Conservation (phyloP, 2,329 filamentous ascomycete genomes). For the Fusarium sp. region DNA sequence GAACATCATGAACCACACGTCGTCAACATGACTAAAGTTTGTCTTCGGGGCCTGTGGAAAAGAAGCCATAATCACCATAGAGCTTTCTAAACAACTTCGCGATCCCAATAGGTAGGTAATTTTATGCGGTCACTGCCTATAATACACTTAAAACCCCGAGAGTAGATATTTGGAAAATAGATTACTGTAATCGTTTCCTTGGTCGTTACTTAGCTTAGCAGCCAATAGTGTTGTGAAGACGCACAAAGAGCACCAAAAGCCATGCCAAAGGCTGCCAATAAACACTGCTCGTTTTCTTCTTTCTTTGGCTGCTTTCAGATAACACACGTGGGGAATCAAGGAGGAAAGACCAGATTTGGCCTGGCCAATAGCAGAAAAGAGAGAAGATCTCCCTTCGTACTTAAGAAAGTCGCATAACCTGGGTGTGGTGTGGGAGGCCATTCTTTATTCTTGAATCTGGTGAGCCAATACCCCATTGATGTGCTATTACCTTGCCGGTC, state of each 20-base stretch:
- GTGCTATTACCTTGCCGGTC: neutral
- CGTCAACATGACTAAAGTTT: neutral
- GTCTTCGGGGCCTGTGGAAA: neutral
- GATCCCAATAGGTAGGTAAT: neutral
- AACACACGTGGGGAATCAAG: neutral
- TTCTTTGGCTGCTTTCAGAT: neutral
- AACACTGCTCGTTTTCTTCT: neutral
- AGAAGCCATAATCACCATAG: neutral
- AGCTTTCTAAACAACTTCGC: neutral
- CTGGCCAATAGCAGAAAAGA: neutral
- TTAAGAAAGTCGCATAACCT: neutral
- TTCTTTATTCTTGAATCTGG: neutral
- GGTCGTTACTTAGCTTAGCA: neutral
- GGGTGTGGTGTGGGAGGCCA: neutral
- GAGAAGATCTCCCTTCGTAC: neutral
- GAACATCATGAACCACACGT: too few species aligned
- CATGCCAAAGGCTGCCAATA: neutral
- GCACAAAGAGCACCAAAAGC: neutral
- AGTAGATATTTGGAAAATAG: neutral
- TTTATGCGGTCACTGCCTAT: neutral
- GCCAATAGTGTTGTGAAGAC: neutral
- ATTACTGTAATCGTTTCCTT: neutral
- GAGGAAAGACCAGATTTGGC: neutral
- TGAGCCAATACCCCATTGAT: neutral
- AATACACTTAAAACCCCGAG: neutral